A percentile compares a stretch with the other conserved stretches of the same genome.
Evolutionary conservation across 345 rosid species (phyloP).

Genomic region (Ceriops tagal): DNA sequence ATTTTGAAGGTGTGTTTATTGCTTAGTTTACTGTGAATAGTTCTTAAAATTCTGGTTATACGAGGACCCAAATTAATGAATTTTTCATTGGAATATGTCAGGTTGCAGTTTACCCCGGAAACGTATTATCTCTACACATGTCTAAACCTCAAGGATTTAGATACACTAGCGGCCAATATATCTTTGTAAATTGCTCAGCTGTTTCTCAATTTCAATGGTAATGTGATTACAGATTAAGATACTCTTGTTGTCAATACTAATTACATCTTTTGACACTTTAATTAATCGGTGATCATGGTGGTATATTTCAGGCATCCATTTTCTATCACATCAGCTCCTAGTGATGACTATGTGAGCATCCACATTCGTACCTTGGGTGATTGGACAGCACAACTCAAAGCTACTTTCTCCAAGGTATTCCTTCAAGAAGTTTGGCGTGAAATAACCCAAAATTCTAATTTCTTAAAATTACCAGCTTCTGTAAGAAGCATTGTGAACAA

Average conservation of each 20-base stretch:
- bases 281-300: not conserved
- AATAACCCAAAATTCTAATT: no score
- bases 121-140: constrained; percentile 66
- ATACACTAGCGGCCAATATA: constrained; percentile 82
- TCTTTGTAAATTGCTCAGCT: constrained; percentile 65
- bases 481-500: no score
- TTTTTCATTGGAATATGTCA: constrained; percentile 22
- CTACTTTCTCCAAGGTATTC: constrained; percentile 50
- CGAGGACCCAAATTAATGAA: not conserved
- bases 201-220: constrained; percentile 87
- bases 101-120: constrained; percentile 86
- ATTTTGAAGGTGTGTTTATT: constrained; percentile 54
- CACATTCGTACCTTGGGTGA: constrained; percentile 49
- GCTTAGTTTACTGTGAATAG: no score
- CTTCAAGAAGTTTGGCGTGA: not conserved
- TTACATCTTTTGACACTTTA: not conserved
- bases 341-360: constrained; percentile 23
- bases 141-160: constrained; percentile 75
- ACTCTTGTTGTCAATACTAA: not conserved
- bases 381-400: constrained; percentile 73
- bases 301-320: constrained; percentile 26
- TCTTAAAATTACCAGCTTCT: no score
- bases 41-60: no score
- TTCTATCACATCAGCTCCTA: constrained; percentile 24
- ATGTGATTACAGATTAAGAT: not conserved